Base-by-base conservation (phyloP, 1,284 basidiomycete species). In the Rhodotorula sp. region DNA sequence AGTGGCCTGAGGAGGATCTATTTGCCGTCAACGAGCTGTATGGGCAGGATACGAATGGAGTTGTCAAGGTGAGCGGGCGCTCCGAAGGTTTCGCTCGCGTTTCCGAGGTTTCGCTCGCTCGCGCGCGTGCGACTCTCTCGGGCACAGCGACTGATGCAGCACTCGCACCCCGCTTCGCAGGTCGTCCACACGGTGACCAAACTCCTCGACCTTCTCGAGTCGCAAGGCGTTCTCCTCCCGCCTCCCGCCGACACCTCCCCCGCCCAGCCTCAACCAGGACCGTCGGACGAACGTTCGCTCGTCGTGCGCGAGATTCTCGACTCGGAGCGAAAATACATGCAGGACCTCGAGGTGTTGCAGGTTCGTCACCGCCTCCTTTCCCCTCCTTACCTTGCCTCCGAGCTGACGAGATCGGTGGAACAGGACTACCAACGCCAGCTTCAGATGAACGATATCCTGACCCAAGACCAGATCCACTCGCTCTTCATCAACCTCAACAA, bases 281-380 rank as follows among this genome's bases (percentile, higher is more conserved):
- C 76, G 64, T 61, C 69, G 30, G 84, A 86, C 24, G 88, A 88
- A 28, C 85, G 91, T 46, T 87, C 86, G 74, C 88, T 91, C 75
- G 89, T 92, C 72, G 86, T 93, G 65, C 85, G 86, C 74, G 94
- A 96, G 81, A 87, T 95, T 75, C 87, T 96, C 61, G 91, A 93
- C 79, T 94, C 92, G 6, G 96, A 99, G 81, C 88, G 95, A 64
- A 97, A 96, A 83, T 99, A 95, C 80, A 95, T 99, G 24, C 91
- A 95, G 80, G 95, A 99, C 82, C 84, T 99, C 66, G 96, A 99
- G 81, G 89, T 94, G 77, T 89, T 99, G 85, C 93, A 95, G 86
- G 92, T 91, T 75, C 77, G 87, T 56, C 22, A 11, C 22, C 11
- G 24, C 48, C 2, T 11, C 13, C 11, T n/a, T 10, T 18, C n/a